Evolutionary conservation across 1,284 basidiomycete genomes (phyloP).

Genomic region (Cutaneotrichosporon spelunceum): DNA sequence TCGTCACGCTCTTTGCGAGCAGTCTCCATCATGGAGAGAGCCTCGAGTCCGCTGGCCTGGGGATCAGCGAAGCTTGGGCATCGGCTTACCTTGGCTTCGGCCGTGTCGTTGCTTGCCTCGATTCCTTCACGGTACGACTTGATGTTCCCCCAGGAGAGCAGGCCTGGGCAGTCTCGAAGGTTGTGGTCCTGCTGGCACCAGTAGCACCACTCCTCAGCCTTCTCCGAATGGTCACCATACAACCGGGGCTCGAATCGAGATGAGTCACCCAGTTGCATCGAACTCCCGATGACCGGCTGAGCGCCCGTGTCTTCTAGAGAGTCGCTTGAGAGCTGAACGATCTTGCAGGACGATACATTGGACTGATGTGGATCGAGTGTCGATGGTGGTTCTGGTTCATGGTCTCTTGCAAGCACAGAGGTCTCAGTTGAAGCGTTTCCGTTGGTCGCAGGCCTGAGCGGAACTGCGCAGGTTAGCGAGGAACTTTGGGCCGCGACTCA

Average conservation of each 20-base stretch:
- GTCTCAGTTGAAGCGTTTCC: neutral
- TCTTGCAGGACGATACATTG: neutral
- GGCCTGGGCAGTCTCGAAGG: conserved; percentile 13
- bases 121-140: neutral
- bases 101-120: neutral
- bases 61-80: neutral
- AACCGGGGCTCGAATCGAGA: conserved; percentile 11
- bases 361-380: neutral
- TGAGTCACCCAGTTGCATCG: conserved; percentile 21
- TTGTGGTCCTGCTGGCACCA: conserved; percentile 17
- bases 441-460: neutral
- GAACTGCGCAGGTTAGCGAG: neutral
- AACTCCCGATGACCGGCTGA: neutral
- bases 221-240: neutral
- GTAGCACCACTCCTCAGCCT: conserved; percentile 5
- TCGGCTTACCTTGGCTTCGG: conserved; percentile 15
- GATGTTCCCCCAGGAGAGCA: conserved; percentile 2
- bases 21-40: conserved; percentile 8
- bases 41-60: conserved; percentile 9
- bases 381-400: neutral
- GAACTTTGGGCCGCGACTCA: neutral
- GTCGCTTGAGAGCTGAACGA: neutral
- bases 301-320: neutral
- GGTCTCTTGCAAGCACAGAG: neutral
- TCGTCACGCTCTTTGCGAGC: conserved; percentile 10